Evolutionary conservation across 1,284 basidiomycete genomes (phyloP), one percentile per base, ranked within the genome.

Genomic region (Ustilago loliicola): DNA sequence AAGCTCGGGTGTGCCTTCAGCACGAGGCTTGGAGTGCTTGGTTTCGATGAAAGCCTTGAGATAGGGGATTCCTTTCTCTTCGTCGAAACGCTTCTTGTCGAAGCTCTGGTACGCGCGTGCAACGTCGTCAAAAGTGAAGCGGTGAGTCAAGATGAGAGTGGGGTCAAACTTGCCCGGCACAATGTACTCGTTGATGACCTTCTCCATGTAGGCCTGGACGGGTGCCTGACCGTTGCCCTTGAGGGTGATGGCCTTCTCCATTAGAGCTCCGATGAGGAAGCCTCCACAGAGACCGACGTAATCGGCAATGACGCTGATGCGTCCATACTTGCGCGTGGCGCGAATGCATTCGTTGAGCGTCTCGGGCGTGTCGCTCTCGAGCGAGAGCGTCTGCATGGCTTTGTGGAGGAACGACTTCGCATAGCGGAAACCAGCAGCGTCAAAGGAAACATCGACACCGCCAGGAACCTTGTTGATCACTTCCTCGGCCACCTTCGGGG

Each of bases 311-410:
- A 79, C 72, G 5, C 62, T 38, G 61, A 80, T 79, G 40, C 73
- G 68, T 7, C 77, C 79, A 52, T 53, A 48, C 87, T 93, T 93
- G 73, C 89, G 88, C 10, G 90, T 90, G 7, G 91, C 88, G 52
- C 89, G 87, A 66, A 93, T 88, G 89, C 90, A 90, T 85, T 93
- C 91, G 79, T 86, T 93, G 69, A 91, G 87, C 5, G 89, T 92
- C 85, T 94, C 93, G 2, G 90, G 88, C 0, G 91, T 90, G 80
- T 94, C 93, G 0, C 92, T 94, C 87, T 94, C 92, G 40, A 93
- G 88, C 89, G 91, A 91, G 45, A 93, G 87, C 13, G 90, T 83
- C 86, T 92, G 92, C 86, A 93, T 90, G 42, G 91, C 88, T 82
- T 91, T 92, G 88, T 93, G 92, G 6, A 88, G 30, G 58, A 79